phyloP scores from a whole-genome alignment of 2,329 filamentous ascomycete species.

The Sporothrix inflata region DNA sequence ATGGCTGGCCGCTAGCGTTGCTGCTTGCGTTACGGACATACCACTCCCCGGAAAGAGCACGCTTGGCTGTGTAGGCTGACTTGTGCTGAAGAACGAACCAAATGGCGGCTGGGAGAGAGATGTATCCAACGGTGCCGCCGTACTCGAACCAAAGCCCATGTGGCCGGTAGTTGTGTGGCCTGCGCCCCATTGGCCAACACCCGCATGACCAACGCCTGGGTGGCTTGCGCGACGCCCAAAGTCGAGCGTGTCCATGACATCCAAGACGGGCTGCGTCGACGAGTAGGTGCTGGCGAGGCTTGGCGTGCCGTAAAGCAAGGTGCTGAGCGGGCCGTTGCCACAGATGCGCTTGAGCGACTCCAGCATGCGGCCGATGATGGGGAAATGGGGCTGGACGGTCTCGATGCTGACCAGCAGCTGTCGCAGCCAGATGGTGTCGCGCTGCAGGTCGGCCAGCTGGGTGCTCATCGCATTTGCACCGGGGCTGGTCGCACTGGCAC shows the following conservation, averaged over 20 bases:
- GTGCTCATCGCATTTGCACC: not conserved
- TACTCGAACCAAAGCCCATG: not conserved
- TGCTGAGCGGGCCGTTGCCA: slow-evolving; percentile 9
- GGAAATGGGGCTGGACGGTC: slow-evolving; percentile 25
- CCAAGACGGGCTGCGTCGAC: not conserved
- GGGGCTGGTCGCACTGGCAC: not conserved
- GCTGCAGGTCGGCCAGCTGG: not conserved
- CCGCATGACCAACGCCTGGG: not conserved
- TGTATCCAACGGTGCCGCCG: not conserved
- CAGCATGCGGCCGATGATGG: slow-evolving; percentile 28
- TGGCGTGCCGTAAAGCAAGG: not conserved
- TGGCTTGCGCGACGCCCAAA: not conserved
- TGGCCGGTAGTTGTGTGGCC: not conserved
- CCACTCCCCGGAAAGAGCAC: not conserved
- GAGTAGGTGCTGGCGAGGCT: not conserved
- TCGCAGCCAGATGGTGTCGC: slow-evolving; percentile 18
- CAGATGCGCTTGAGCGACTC: slow-evolving; percentile 26
- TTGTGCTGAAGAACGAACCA: not conserved
- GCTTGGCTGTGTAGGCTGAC: not conserved
- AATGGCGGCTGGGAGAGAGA: not conserved
- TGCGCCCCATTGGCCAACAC: not conserved
- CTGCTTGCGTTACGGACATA: not conserved
- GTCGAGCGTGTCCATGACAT: not conserved
- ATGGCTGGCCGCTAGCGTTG: not conserved
- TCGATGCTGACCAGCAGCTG: slow-evolving; percentile 26